Evolutionary conservation across 331 rosid species (phyloP).

Genomic region (Phaseolus coccineus): DNA sequence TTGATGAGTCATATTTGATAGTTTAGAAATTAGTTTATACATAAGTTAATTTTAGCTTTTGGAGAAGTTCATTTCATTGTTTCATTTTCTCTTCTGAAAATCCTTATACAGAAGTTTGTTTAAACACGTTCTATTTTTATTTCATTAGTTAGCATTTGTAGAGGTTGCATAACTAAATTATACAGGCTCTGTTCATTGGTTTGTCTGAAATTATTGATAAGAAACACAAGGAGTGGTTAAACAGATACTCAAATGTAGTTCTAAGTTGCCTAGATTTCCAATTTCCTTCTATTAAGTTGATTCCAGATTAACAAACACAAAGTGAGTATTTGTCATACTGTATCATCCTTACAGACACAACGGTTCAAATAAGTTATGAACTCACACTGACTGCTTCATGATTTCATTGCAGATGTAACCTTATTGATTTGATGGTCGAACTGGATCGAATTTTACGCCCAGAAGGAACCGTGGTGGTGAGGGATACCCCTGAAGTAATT

Average conservation of each 20-base stretch:
- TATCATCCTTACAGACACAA: slow-evolving; percentile 5
- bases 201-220: neutral
- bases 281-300: neutral
- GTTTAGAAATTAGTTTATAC: too few relatives aligned
- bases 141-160: slow-evolving; percentile 9
- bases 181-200: neutral
- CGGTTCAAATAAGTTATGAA: slow-evolving; percentile 7
- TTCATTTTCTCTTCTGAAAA: too few relatives aligned
- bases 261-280: neutral
- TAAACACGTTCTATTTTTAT: neutral
- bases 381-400: slow-evolving; percentile 24
- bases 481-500: slow-evolving; percentile 82
- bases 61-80: too few relatives aligned
- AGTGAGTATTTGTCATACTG: neutral
- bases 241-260: neutral
- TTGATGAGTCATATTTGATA: too few relatives aligned
- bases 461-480: slow-evolving; percentile 80
- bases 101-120: too few relatives aligned
- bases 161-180: neutral
- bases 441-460: slow-evolving; percentile 93
- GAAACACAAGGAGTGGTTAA: neutral
- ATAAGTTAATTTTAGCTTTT: too few relatives aligned
- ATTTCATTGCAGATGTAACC: slow-evolving; percentile 73
- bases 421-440: slow-evolving; percentile 95
- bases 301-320: slow-evolving; percentile 1